Conservation (phyloP, 805 yeast genomes). For the Candida corydali region DNA sequence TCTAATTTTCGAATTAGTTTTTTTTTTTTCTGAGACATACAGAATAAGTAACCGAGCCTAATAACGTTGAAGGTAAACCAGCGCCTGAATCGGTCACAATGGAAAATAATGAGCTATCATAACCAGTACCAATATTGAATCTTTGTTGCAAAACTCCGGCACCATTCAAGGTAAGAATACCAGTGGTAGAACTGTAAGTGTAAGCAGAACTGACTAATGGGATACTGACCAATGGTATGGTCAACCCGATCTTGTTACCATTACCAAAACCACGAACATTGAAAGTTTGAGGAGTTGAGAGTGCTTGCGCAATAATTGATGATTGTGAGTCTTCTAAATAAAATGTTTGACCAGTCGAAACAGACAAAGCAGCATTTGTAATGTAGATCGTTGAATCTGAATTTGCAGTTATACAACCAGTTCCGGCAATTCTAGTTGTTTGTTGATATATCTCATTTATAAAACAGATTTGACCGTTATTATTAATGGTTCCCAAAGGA, state of each 20-base stretch:
- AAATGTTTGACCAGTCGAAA: constrained; percentile 14
- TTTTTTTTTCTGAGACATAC: constrained; percentile 5
- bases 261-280: constrained; percentile 23
- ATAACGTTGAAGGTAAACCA: constrained; percentile 16
- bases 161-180: constrained; percentile 16
- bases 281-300: constrained; percentile 13
- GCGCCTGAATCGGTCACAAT: constrained; percentile 16
- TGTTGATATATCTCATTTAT: constrained; percentile 18
- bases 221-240: constrained; percentile 8
- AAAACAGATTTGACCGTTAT: constrained; percentile 26
- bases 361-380: constrained; percentile 13
- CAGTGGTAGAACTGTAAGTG: constrained; percentile 13
- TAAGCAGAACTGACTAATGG: constrained; percentile 1
- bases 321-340: constrained; percentile 17
- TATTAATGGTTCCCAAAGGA: constrained; percentile 14
- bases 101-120: constrained; percentile 12
- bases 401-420: constrained; percentile 23
- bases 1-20: too few relatives aligned
- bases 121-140: constrained; percentile 21
- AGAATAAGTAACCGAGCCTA: constrained; percentile 14
- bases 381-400: constrained; percentile 12
- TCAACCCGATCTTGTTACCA: constrained; percentile 18
- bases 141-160: constrained; percentile 8
- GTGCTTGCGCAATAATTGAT: constrained; percentile 14
- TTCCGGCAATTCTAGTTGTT: constrained; percentile 17